Base-by-base conservation (phyloP, 305 asterid species). In the Solanum chacoense region DNA sequence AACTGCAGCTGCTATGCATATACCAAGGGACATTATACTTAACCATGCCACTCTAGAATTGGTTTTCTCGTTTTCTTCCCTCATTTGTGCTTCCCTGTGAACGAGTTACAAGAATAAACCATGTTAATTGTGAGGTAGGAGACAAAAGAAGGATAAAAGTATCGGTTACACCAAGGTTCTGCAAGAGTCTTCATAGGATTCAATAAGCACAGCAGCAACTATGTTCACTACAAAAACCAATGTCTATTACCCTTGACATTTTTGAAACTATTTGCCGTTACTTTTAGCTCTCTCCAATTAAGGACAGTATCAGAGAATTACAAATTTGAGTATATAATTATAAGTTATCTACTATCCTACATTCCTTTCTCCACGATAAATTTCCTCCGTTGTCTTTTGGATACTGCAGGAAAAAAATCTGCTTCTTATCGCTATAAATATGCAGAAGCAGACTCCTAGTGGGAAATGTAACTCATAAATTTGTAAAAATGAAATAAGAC, bases 21-120 rank as follows among this genome's bases (percentile, higher is more conserved):
- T 86, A 71, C 91, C 91, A 38, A 91, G 83, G 59, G 91, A 88
- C 87, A 88, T 84, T 59, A 91, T 31, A 90, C 93, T 88, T 76
- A 87, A 90, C 93, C 90, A 88, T 35, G 93, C 91, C 76, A 91
- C 91, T 85, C 91, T 91, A 38, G 85, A 88, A 65, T 91, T 91
- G 24, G 93, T 91, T 84, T 20, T 88, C 35, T 91, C 93, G 87
- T 87, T 91, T 88, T 88, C 93, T 78, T 35, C 91, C 78, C 93
- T 90, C 91, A 90, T 88, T 75, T 50, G 87, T 38, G 90, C 87
- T 90, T 91, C 93, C 90, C 91, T 91, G 88, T 73, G 42, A 14
- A 29, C 45, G 71, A 22, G 71, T 78, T 38, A 81, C 26, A 42
- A 81, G 71, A 42, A 81, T 28, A 42, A 16, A 81, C 10, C 71